Percentiles rank a stretch among this genome's conserved stretches.
Evolutionary conservation across 192 early-diverging fungal species (phyloP).

Genomic region (Coemansia sp.): DNA sequence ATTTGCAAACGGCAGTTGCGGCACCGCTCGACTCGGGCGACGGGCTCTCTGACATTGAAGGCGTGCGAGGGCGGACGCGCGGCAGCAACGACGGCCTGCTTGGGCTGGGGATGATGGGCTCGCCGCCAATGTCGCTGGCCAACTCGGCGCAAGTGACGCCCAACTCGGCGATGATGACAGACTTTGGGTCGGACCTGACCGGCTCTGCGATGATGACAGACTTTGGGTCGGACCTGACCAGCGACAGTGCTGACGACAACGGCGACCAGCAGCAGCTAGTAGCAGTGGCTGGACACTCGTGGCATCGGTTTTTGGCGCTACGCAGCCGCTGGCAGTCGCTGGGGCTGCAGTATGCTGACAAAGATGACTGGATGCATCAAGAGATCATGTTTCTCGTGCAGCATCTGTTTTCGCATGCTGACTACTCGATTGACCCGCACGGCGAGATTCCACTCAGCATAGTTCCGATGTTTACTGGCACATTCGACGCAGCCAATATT

Average conservation of each 20-base stretch:
- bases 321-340: conserved; percentile 46
- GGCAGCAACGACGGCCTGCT: not conserved
- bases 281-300: conserved; percentile 41
- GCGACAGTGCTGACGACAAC: conserved; percentile 9
- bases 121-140: conserved; percentile 10
- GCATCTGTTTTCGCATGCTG: conserved; percentile 33
- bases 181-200: conserved; percentile 16
- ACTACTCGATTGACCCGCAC: conserved; percentile 3
- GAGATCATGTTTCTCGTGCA: conserved; percentile 30
- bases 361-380: conserved; percentile 43
- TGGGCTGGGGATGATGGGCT: conserved; percentile 3
- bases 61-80: not conserved
- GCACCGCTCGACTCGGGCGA: not conserved
- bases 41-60: not conserved
- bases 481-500: conserved; percentile 39
- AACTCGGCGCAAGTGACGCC: conserved; percentile 26
- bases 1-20: conserved; percentile 13
- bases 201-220: conserved; percentile 14
- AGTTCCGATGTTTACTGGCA: conserved; percentile 27
- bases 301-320: conserved; percentile 45
- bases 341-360: conserved; percentile 29
- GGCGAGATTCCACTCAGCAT: conserved; percentile 15
- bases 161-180: conserved; percentile 2
- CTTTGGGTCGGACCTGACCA: conserved; percentile 20
- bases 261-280: conserved; percentile 21